A percentile compares a stretch with the other conserved stretches of the same genome.
Evolutionary conservation across 2,329 filamentous ascomycete genomes (phyloP).

Genomic region (Neofusicoccum laricinum): DNA sequence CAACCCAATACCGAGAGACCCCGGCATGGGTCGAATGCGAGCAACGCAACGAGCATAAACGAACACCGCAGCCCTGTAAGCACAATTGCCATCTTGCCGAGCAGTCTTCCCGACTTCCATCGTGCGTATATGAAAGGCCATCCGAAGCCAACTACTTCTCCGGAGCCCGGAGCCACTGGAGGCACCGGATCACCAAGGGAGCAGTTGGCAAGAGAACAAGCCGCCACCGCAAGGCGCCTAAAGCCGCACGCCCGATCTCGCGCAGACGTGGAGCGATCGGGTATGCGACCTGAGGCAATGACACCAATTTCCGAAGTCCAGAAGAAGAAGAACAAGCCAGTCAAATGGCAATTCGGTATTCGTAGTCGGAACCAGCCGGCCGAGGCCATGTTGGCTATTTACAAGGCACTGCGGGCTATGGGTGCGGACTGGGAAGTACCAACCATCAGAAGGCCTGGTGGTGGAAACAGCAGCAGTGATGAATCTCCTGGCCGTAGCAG

Average conservation of each 20-base stretch:
- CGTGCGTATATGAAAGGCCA: constrained; percentile 80
- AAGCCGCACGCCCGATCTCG: constrained; percentile 80
- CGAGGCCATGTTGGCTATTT: constrained; percentile 92
- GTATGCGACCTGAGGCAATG: constrained; percentile 51
- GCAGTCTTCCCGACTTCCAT: constrained; percentile 86
- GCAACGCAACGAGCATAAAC: constrained; percentile 33
- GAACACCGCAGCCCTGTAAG: constrained; percentile 53
- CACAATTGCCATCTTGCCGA: constrained; percentile 88
- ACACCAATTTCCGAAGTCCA: constrained; percentile 47
- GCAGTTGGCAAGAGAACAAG: constrained; percentile 65
- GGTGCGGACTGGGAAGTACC: constrained; percentile 80
- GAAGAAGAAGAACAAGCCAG: constrained; percentile 69
- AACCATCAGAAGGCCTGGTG: constrained; percentile 38
- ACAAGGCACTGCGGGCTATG: constrained; percentile 83
- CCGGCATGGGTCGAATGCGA: constrained; percentile 44
- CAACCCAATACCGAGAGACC: constrained; percentile 35
- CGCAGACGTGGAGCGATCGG: constrained; percentile 60
- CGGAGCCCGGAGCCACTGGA: constrained; percentile 40
- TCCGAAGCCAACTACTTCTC: constrained; percentile 30
- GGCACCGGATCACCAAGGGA: constrained; percentile 52
- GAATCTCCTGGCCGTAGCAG: constrained; percentile 15
- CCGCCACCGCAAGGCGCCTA: constrained; percentile 74
- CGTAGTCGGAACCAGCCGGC: constrained; percentile 89
- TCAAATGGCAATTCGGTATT: constrained; percentile 98
- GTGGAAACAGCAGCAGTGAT: constrained; percentile 39